Conservation (phyloP, 768 basidiomycete genomes). For the Naganishia antarctica region DNA sequence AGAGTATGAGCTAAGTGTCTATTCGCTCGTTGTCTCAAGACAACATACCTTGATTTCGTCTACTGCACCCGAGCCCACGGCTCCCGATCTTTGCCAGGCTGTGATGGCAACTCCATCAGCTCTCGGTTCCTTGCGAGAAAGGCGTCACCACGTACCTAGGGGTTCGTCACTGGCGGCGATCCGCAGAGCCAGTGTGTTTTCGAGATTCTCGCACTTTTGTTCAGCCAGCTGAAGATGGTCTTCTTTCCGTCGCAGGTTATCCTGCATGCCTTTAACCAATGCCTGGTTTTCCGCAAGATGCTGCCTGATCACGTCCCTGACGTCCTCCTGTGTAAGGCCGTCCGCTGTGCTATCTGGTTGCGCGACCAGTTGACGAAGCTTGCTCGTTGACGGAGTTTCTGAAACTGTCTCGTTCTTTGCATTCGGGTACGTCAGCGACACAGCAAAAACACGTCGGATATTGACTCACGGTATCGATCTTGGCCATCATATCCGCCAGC, state of each 20-base stretch:
- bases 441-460: not conserved
- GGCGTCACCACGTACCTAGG: slow-evolving; percentile 58
- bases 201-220: slow-evolving; percentile 79
- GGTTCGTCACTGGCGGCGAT: slow-evolving; percentile 96
- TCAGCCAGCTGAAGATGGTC: slow-evolving; percentile 85
- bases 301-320: slow-evolving; percentile 67
- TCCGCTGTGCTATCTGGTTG: slow-evolving; percentile 54
- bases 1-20: slow-evolving; percentile 9
- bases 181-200: slow-evolving; percentile 68
- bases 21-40: not conserved
- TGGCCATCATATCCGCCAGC: slow-evolving; percentile 99
- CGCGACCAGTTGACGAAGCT: slow-evolving; percentile 38
- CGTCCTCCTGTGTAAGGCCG: slow-evolving; percentile 38
- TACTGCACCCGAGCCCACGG: slow-evolving; percentile 62
- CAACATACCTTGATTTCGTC: slow-evolving; percentile 75
- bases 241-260: slow-evolving; percentile 78
- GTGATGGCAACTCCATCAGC: not conserved
- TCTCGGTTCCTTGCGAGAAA: not conserved
- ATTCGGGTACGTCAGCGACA: not conserved
- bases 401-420: slow-evolving; percentile 36
- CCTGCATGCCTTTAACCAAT: slow-evolving; percentile 78
- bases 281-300: slow-evolving; percentile 85
- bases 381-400: slow-evolving; percentile 10
- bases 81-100: slow-evolving; percentile 18
- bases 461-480: slow-evolving; percentile 78